Base-by-base conservation (phyloP, 2,329 filamentous ascomycete genomes). In the Coniochaeta hoffmannii region DNA sequence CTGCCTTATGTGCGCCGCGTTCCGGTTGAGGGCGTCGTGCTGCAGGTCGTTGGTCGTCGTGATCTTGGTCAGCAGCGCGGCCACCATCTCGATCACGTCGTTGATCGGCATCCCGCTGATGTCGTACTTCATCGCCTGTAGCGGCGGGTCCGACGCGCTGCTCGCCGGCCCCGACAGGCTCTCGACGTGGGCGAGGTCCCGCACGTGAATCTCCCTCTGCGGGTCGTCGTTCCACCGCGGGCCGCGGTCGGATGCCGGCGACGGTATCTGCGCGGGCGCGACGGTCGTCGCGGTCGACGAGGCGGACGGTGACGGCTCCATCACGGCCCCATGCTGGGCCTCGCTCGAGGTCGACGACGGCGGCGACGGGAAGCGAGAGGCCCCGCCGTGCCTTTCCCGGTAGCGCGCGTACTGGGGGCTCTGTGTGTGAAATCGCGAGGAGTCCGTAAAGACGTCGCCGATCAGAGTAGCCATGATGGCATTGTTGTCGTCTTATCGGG, bases 71-170 rank as follows among this genome's bases (percentile, higher is more conserved):
- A 99, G 77, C 24, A 99, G 80, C 7, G 92, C 94, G 4, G 94
- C 94, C 4, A 99, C 94, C 94, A 99, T 97, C 71, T 97, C 93
- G 68, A 99, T 99, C 63, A 99, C 90, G 67, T 99, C 93, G 61
- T 88, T 85, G 55, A 97, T 95, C 53, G 94, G 94, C 93, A 99
- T 97, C 54, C 85, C 89, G 73, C 92, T 97, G 64, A 99, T 97
- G 71, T 97, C 94, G 69, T 96, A 99, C 68, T 83, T 84, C 72
- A 80, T 80, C 60, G 78, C 78, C 62, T 80, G 78, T 35, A 77
- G 69, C 32, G 75, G 77, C 12, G 76, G 73, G 58, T 76, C 80
- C 60, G 78, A 62, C 2, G 72, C 73, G 55, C 73, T 69, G n/a
- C 73, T 73, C 24, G 75, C 84, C 66, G 93, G 87, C 60, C 81